Evolutionary conservation across 169 alveolate genomes (phyloP).

Genomic region (Babesia bovis): DNA sequence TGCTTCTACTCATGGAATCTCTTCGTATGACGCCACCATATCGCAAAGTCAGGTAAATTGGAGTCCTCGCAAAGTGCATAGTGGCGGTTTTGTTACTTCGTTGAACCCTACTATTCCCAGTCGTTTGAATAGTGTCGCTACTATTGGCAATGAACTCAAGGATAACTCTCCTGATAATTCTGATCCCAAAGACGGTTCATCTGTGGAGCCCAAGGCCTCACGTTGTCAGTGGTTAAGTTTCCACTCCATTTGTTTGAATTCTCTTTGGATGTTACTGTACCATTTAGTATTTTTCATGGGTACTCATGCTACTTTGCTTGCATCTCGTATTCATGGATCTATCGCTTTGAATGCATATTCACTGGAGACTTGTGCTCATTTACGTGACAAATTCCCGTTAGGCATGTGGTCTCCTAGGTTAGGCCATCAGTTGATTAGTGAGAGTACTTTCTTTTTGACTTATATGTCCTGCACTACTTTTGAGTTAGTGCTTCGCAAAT

Average conservation of each 20-base stretch:
- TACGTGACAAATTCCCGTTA: slow-evolving; percentile 51
- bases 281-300: slow-evolving; percentile 57
- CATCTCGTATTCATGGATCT: slow-evolving; percentile 57
- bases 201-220: background rate
- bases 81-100: background rate
- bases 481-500: slow-evolving; percentile 50
- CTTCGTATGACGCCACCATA: background rate
- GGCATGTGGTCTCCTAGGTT: slow-evolving; percentile 49
- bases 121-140: background rate
- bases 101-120: background rate
- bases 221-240: background rate
- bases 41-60: background rate
- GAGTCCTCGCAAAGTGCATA: background rate
- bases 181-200: background rate
- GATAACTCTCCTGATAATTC: background rate
- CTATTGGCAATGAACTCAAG: background rate
- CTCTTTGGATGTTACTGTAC: slow-evolving; percentile 62
- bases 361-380: slow-evolving; percentile 64
- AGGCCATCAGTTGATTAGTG: slow-evolving; percentile 44
- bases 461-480: slow-evolving; percentile 57
- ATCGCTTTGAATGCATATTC: slow-evolving; percentile 57
- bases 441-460: slow-evolving; percentile 46
- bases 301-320: slow-evolving; percentile 64
- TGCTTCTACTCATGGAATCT: background rate
- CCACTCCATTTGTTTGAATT: slow-evolving; percentile 52